Base-by-base conservation (phyloP, 805 yeast species). In the Lipomyces orientalis region DNA sequence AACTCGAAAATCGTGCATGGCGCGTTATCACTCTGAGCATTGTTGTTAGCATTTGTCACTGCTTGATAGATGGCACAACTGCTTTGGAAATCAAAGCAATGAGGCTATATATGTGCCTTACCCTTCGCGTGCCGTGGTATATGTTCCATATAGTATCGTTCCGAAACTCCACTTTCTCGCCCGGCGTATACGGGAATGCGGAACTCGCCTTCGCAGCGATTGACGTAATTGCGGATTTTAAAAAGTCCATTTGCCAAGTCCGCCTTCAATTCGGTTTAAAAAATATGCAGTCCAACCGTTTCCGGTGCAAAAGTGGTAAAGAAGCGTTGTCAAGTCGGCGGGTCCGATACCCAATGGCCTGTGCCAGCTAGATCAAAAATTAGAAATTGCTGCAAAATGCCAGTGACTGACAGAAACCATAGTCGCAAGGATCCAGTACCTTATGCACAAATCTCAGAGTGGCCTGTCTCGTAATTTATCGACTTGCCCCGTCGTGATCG, bases 1-100 rank as follows among this genome's bases (percentile, higher is more conserved):
- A 87, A 89, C 73, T 85, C 89, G 75, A 91, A 91, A 16, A 91
- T 83, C 0, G 94, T 82, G 43, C 89, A 88, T 8, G 81, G 77
- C 1, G 84, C 63, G 31, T 80, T 78, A 66, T 84, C 87, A 34
- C 83, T 85, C 79, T 86, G 25, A 31, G 29, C 46, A 34, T 8
- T 31, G 29, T 22, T 33, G 9, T 33, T 29, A 33, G n/a, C 19
- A 14, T 56, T 56, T 19, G 16, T 16, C 25, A 12, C 34, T n/a
- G 10, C 6, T 56, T 56, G 29, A 10, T n/a, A n/a, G n/a, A n/a
- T n/a, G 29, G 31, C 22, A n/a, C 9, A 19, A 19, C 51, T 19
- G 31, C 51, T 19, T 3, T 22, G 19, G 12, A 5, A 43, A 46
- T 8, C 1, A 49, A 7, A 19, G 54, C 14, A 49, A 25, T 3